These are phyloP conservation scores for Sordariomycetes sp. DNA, from an alignment of 2,329 filamentous ascomycete species.

Conservation along the genomic window DNA sequence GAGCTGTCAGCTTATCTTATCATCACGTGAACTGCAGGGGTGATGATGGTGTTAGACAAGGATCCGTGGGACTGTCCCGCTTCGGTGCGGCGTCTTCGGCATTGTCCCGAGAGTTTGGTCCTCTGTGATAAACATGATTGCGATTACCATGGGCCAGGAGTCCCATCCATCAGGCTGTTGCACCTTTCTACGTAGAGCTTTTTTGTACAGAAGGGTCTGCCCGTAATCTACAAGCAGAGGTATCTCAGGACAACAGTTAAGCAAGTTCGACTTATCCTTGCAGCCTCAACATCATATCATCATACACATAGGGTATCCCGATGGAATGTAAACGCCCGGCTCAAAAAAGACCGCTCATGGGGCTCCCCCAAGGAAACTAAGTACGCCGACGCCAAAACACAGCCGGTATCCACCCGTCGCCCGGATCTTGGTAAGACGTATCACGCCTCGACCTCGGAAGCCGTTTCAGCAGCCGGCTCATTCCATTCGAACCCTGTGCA, in stretches of 20 bases:
- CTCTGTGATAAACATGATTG: no score
- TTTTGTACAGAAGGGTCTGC: not conserved
- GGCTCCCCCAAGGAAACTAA: not conserved
- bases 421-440: not conserved
- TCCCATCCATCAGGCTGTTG: no score
- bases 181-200: not conserved
- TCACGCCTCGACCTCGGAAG: constrained; percentile 1
- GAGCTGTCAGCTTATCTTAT: constrained; percentile 3
- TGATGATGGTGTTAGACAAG: not conserved
- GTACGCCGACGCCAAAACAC: not conserved
- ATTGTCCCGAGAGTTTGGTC: no score
- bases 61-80: not conserved
- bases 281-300: not conserved
- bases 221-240: not conserved
- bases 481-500: constrained; percentile 3
- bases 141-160: no score
- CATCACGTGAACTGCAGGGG: constrained; percentile 3
- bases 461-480: not conserved
- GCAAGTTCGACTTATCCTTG: not conserved
- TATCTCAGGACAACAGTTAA: not conserved
- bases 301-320: not conserved
- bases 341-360: not conserved
- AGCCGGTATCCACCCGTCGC: not conserved
- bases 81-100: not conserved
- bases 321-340: not conserved